phyloP scores from a whole-genome alignment of 2,329 filamentous ascomycete genomes.

The Talaromyces sp. region DNA sequence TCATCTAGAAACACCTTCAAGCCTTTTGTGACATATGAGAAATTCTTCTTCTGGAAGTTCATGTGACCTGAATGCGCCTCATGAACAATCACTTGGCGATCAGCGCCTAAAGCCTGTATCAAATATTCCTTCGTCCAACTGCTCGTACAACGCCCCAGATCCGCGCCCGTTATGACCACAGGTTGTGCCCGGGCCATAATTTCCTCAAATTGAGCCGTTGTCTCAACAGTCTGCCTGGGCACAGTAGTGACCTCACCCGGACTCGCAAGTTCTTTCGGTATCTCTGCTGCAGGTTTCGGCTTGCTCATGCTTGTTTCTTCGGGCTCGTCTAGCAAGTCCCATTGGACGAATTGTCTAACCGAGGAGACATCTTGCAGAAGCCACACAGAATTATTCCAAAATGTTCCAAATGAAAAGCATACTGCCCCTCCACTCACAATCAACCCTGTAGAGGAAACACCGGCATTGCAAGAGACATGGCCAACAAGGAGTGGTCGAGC shows the following conservation, averaged over 20 bases:
- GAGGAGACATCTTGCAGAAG: slow-evolving; percentile 31
- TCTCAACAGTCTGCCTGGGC: slow-evolving; percentile 48
- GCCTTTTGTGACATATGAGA: slow-evolving; percentile 63
- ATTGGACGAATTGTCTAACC: slow-evolving; percentile 22
- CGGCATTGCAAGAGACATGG: slow-evolving; percentile 49
- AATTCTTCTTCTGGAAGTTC: slow-evolving; percentile 81
- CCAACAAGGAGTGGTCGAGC: slow-evolving; percentile 67
- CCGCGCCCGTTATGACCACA: slow-evolving; percentile 58
- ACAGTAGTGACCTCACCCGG: slow-evolving; percentile 30
- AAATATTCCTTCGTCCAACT: slow-evolving; percentile 68
- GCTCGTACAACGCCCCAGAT: slow-evolving; percentile 62
- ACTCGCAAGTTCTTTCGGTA: slow-evolving; percentile 13
- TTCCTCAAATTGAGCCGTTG: slow-evolving; percentile 53
- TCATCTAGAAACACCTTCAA: slow-evolving; percentile 64
- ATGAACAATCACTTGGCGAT: slow-evolving; percentile 68
- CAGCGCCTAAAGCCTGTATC: slow-evolving; percentile 53
- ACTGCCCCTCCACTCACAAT: slow-evolving; percentile 76
- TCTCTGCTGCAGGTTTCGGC: slow-evolving; percentile 3
- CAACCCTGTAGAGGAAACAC: slow-evolving; percentile 46
- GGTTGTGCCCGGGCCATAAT: slow-evolving; percentile 57
- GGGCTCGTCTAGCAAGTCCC: slow-evolving; percentile 23
- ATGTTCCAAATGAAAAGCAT: slow-evolving; percentile 86
- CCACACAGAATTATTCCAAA: slow-evolving; percentile 65
- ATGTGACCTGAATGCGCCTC: slow-evolving; percentile 61
- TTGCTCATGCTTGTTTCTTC: slow-evolving; percentile 12